Evolutionary conservation across 805 yeast species (phyloP).

Genomic region (Pichia occidentalis): DNA sequence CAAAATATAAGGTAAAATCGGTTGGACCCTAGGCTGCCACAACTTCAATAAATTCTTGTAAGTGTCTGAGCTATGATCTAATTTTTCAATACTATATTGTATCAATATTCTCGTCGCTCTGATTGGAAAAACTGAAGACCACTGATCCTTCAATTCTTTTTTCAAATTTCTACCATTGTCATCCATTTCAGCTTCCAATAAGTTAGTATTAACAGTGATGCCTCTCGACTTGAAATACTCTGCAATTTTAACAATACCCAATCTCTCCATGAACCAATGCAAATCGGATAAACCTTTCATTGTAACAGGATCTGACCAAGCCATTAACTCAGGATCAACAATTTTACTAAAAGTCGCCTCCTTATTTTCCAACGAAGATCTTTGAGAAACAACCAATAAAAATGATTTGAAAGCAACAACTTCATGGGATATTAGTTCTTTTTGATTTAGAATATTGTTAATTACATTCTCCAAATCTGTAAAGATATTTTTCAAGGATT

Average conservation of each 20-base stretch:
- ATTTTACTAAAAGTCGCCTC: slow-evolving; percentile 69
- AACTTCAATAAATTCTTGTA: slow-evolving; percentile 60
- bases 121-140: slow-evolving; percentile 93
- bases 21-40: slow-evolving; percentile 92
- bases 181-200: slow-evolving; percentile 80
- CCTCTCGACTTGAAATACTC: slow-evolving; percentile 80
- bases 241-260: slow-evolving; percentile 91
- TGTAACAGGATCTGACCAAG: slow-evolving; percentile 91
- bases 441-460: slow-evolving; percentile 56
- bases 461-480: slow-evolving; percentile 79
- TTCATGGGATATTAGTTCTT: slow-evolving; percentile 81
- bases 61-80: slow-evolving; percentile 72
- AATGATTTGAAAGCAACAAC: slow-evolving; percentile 91
- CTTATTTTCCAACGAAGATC: slow-evolving; percentile 69
- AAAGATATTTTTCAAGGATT: slow-evolving; percentile 71
- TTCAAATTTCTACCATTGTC: slow-evolving; percentile 76
- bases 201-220: slow-evolving; percentile 68
- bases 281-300: slow-evolving; percentile 83
- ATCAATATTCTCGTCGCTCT: slow-evolving; percentile 92
- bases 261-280: slow-evolving; percentile 97
- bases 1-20: slow-evolving; percentile 84
- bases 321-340: slow-evolving; percentile 86
- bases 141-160: slow-evolving; percentile 73
- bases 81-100: slow-evolving; percentile 90
- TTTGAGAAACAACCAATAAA: slow-evolving; percentile 81